A percentile compares a stretch with the other conserved stretches of the same genome.
Conservation (phyloP, 2,329 filamentous ascomycete genomes). For the Drechslerella coelobrocha region DNA sequence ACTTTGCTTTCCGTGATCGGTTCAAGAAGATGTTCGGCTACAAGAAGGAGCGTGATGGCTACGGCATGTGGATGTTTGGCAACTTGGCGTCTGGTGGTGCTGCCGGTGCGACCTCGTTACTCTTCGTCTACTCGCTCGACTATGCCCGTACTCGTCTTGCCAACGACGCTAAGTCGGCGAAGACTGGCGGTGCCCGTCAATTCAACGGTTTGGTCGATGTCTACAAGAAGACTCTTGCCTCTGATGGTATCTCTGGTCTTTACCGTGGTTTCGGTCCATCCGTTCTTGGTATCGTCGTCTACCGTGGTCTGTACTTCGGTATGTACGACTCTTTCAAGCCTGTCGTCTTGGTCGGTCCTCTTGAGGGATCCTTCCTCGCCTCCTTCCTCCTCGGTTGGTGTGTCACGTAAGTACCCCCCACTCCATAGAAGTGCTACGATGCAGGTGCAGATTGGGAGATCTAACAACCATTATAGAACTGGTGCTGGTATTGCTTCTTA, state of each 20-base stretch:
- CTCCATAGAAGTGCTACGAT: not conserved
- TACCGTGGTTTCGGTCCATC: constrained; percentile 99
- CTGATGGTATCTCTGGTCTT: constrained; percentile 98
- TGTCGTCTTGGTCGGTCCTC: constrained; percentile 85
- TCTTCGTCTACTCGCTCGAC: constrained; percentile 99
- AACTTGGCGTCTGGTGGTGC: constrained; percentile 99
- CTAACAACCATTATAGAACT: constrained; percentile 63
- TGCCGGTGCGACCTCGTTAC: constrained; percentile 98
- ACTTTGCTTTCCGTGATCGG: constrained; percentile 99
- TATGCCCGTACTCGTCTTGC: constrained; percentile 99
- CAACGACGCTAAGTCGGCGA: constrained; percentile 99
- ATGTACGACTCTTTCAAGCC: constrained; percentile 99
- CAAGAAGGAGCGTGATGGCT: constrained; percentile 99
- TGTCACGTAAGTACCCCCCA: constrained; percentile 69
- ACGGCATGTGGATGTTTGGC: constrained; percentile 98
- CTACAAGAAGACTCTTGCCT: constrained; percentile 99
- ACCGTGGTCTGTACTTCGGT: constrained; percentile 99
- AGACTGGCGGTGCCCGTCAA: constrained; percentile 95
- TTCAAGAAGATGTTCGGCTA: constrained; percentile 99
- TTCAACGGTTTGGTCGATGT: constrained; percentile 99
- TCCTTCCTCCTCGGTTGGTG: constrained; percentile 98
- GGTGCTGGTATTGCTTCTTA: constrained; percentile 99
- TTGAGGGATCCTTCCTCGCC: constrained; percentile 98
- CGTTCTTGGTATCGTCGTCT: constrained; percentile 98
- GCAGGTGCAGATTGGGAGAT: not conserved